Base-by-base conservation (phyloP, 2,329 filamentous ascomycete species). In the Colletotrichum horii region DNA sequence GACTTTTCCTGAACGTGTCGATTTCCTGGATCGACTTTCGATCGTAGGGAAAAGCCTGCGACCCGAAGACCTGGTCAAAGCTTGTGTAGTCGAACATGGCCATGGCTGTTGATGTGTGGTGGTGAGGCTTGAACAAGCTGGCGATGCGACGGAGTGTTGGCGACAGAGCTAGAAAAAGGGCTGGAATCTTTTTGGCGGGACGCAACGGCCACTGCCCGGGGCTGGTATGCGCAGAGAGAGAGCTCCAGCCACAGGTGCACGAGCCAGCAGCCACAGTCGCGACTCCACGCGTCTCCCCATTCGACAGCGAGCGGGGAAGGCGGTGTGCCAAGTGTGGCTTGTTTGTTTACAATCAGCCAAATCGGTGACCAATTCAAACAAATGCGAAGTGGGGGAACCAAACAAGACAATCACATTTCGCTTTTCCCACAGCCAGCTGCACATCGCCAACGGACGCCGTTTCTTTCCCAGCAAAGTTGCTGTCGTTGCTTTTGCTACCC, bases 1-100 rank as follows among this genome's bases (percentile, higher is more conserved):
- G 88, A 65, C 85, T 89, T 80, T 93, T 94, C 79, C 94, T 93
- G 81, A 91, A 91, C 34, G 88, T 85, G 75, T 93, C 89, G 70
- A 96, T 94, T 64, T 92, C 89, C 64, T 93, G 89, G 71, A 92
- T 85, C 36, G 89, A 83, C 76, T 89, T 89, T 73, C 91, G 88
- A 80, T 92, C 90, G 83, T 94, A 95, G 4, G 90, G 88, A 74
- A 91, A 91, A 7, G 90, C 88, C 8, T 88, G 85, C 70, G 91
- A 89, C 26, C 88, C 88, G 78, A 96, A 97, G 2, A 95, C 91
- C 11, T 90, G 87, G 26, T 94, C 89, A 76, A 95, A 95, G 43
- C 93, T 89, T 28, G 91, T 89, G 82, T 93, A 93, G 80, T 94
- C 89, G 58, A 93, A 87, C 90, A 93, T 94, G 43, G 71, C 82